These are phyloP conservation scores for Alisma plantagoaquatica DNA, from an alignment of 106 monocot genomes.

Conservation along the genomic window DNA sequence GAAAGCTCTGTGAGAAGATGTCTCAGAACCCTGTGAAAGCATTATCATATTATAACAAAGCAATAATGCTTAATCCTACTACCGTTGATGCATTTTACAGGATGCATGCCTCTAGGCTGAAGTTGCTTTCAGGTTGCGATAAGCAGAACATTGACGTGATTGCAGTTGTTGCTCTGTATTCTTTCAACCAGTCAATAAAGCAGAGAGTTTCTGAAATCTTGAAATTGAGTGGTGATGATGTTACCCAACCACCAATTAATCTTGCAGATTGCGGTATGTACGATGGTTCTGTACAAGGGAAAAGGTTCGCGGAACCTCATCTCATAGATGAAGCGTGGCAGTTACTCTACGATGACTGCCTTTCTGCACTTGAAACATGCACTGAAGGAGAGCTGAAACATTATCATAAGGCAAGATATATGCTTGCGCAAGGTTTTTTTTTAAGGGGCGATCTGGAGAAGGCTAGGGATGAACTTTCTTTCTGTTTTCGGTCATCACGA, in stretches of 20 bases:
- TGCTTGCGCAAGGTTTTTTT: conserved; percentile 73
- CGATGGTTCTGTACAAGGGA: conserved; percentile 21
- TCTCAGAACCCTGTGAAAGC: conserved; percentile 54
- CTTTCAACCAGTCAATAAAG: conserved; percentile 54
- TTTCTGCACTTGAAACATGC: conserved; percentile 62
- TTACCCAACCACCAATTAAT: conserved; percentile 14
- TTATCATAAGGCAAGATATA: conserved; percentile 90
- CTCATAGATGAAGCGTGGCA: conserved; percentile 70
- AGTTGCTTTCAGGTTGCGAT: conserved; percentile 68
- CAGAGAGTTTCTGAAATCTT: conserved; percentile 39
- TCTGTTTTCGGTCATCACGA: conserved; percentile 91
- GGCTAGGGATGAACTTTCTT: conserved; percentile 93
- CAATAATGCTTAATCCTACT: conserved; percentile 66
- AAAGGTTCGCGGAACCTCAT: conserved; percentile 23
- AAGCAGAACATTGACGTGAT: conserved; percentile 43
- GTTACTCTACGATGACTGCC: conserved; percentile 75
- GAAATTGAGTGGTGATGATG: conserved; percentile 31
- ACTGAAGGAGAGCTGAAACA: conserved; percentile 96
- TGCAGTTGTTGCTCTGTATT: conserved; percentile 62
- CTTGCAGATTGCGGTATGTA: conserved; percentile 9
- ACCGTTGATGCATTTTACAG: conserved; percentile 92
- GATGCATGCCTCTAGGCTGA: conserved; percentile 87
- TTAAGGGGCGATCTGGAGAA: conserved; percentile 69
- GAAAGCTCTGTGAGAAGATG: conserved; percentile 95
- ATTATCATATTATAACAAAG: conserved; percentile 77